Evolutionary conservation across 345 rosid genomes (phyloP).

Genomic region (Sisymbrium altissimum): DNA sequence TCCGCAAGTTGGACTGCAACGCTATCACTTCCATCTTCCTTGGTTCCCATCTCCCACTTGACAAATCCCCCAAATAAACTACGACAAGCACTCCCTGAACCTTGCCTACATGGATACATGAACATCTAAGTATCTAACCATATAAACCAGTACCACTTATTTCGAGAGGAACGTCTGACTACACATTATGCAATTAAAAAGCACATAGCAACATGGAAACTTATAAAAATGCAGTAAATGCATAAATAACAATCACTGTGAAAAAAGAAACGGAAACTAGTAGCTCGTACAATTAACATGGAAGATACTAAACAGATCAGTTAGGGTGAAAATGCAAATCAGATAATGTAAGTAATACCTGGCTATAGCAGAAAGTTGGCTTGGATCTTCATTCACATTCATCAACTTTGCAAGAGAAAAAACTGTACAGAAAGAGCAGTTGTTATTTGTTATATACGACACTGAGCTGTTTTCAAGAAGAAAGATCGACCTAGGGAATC

Average conservation of each 20-base stretch:
- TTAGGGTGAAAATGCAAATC: neutral
- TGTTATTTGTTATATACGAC: neutral
- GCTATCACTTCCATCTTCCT: slow-evolving; percentile 84
- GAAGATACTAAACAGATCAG: neutral
- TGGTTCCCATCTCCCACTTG: slow-evolving; percentile 90
- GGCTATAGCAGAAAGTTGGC: slow-evolving; percentile 91
- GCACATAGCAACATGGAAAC: neutral
- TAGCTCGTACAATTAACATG: neutral
- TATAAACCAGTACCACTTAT: neutral
- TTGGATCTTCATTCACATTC: slow-evolving; percentile 76
- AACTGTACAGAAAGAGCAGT: slow-evolving; percentile 39
- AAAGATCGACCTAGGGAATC: neutral
- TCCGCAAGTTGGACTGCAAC: slow-evolving; percentile 86
- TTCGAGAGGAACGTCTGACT: neutral
- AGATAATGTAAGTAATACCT: slow-evolving; percentile 42
- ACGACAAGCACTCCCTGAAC: slow-evolving; percentile 99
- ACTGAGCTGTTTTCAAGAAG: neutral
- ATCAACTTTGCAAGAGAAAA: slow-evolving; percentile 87
- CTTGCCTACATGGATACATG: slow-evolving; percentile 59
- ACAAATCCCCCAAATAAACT: slow-evolving; percentile 95
- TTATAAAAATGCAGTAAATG: neutral
- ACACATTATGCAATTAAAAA: neutral
- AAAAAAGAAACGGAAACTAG: neutral
- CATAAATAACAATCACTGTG: neutral
- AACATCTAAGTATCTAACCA: slow-evolving; percentile 8